A percentile compares a stretch with the other conserved stretches of the same genome.
Conservation (phyloP, 2,329 filamentous ascomycete genomes). For the Cadophora sp. region DNA sequence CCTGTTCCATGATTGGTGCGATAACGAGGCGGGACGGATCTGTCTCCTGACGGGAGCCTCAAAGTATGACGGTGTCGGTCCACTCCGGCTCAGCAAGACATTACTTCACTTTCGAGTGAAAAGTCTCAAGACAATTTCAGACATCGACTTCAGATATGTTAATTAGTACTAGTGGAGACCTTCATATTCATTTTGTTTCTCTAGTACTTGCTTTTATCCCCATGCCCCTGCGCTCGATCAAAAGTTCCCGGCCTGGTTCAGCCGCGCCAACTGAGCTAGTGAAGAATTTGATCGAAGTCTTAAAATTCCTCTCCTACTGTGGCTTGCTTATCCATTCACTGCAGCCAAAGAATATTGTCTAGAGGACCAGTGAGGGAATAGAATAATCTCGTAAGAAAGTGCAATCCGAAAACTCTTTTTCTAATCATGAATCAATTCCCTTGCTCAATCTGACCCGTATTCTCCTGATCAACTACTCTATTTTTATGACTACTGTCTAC, state of each 20-base stretch:
- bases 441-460: no score
- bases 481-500: no score
- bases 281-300: neutral
- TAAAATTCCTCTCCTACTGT: neutral
- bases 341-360: neutral
- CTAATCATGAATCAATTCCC: no score
- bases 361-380: no score
- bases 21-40: conserved; percentile 12
- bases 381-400: no score
- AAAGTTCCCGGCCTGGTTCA: neutral
- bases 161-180: neutral
- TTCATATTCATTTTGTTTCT: neutral
- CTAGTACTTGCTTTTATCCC: neutral
- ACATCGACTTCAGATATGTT: neutral
- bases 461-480: no score
- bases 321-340: neutral
- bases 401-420: no score
- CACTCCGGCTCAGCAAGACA: neutral
- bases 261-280: neutral
- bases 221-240: neutral
- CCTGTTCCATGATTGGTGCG: conserved; percentile 2
- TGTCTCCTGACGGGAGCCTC: neutral
- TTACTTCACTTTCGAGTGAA: neutral
- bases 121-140: neutral
- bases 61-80: neutral